Evolutionary conservation across 2,329 filamentous ascomycete genomes (phyloP), one percentile per base, ranked within the genome.

Genomic region (Cladophialophora yegresii): DNA sequence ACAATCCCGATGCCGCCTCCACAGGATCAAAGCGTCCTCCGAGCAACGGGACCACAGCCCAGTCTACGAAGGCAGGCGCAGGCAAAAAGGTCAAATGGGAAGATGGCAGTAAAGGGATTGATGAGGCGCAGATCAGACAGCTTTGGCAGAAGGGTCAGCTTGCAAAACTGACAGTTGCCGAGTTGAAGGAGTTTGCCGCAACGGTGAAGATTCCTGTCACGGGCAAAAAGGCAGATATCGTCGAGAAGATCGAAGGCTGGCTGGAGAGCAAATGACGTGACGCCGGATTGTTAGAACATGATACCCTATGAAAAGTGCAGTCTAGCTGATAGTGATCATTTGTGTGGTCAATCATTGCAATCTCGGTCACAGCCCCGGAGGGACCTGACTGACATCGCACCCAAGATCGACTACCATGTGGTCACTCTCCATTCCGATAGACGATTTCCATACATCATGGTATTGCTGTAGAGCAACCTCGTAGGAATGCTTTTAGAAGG

Each of bases 31-130:
- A 87, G 71, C 77, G 85, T 33, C 70, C 68, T 23, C 64, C 60
- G 16, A 54, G 57, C 10, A 57, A 57, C 20, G 43, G 59, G 30
- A 70, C 73, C 10, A 43, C 67, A 50, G 69, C 58, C 45, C 47
- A 50, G 20, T 36, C 57, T 20, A 36, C 47, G 22, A 59, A 54
- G 33, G 12, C 20, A 12, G 63, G 64, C 65, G 69, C 69, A n/a
- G 72, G 77, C 1, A 85, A 84, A 1, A 86, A 85, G 59, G 71
- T 76, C 22, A 85, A 83, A 72, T 73, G 75, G 0, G 78, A 78
- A 47, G 64, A 33, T 20, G 70, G 8, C 20, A 23, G 64, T 8
- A 68, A 70, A 4, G 59, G 40, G 2, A 54, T 62, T 3, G 67
- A 51, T 20, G 76, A 77, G n/a, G 75, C 75, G 20, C 76, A 80